A percentile compares a stretch with the other conserved stretches of the same genome.
phyloP scores from a whole-genome alignment of 495 filamentous ascomycete genomes.

The Podospora anserina region DNA sequence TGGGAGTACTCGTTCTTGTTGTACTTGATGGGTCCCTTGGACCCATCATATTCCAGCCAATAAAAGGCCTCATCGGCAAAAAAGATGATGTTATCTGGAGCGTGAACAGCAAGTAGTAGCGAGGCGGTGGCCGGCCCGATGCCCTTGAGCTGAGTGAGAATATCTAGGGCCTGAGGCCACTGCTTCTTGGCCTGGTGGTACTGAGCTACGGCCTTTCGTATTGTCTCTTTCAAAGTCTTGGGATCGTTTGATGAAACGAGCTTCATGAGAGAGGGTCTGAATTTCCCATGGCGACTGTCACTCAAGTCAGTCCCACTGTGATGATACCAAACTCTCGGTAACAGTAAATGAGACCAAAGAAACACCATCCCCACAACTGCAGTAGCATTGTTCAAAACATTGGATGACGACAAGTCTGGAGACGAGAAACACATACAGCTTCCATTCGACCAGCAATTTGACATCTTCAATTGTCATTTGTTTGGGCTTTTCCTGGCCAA shows the following conservation, averaged over 20 bases:
- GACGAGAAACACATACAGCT: conserved; percentile 55
- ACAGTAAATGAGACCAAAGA: background rate
- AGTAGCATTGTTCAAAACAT: background rate
- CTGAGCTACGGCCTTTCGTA: conserved; percentile 45
- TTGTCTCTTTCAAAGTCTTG: conserved; percentile 40
- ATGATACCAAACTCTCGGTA: background rate
- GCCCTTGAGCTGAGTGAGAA: conserved; percentile 54
- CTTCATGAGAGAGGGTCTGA: conserved; percentile 64
- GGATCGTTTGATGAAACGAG: conserved; percentile 60
- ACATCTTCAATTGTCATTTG: conserved; percentile 44
- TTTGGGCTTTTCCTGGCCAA: conserved; percentile 29
- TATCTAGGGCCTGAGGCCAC: conserved; percentile 45
- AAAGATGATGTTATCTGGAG: conserved; percentile 60
- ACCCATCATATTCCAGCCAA: conserved; percentile 56
- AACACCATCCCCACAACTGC: background rate
- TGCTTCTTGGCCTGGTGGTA: conserved; percentile 45
- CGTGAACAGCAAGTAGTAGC: conserved; percentile 60
- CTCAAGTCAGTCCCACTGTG: background rate
- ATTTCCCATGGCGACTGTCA: conserved; percentile 61
- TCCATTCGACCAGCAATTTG: conserved; percentile 67
- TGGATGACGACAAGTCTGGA: background rate
- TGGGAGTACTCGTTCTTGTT: conserved; percentile 59
- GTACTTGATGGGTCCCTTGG: conserved; percentile 57
- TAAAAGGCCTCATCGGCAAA: conserved; percentile 74
- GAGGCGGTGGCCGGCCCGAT: conserved; percentile 74